Base-by-base conservation (phyloP, 345 rosid species). In the Raphanus sativus region DNA sequence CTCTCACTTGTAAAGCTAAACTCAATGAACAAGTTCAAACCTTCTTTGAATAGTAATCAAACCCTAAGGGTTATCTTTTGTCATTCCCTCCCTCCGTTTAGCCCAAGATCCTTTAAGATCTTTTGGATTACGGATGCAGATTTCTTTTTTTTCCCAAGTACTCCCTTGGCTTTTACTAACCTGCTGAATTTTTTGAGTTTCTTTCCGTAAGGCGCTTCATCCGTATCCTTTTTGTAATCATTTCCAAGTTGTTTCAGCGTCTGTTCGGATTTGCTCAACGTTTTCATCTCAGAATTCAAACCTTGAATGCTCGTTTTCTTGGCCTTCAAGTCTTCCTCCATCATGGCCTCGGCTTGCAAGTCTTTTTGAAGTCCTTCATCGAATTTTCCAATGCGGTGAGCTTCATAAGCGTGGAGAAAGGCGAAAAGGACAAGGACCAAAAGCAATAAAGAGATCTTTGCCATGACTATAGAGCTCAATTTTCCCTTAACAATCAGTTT, bases 401-500 rank as follows among this genome's bases (percentile, higher is more conserved):
- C 77, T 67, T 78, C 81, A 36, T 67, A 34, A 45, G 40, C 74
- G 4, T 78, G 58, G 59, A 78, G 74, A 50, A 64, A 66, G 45
- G 58, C 60, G 4, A 78, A 12, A 48, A 78, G 70, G 25, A 32
- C 58, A 16, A 73, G 50, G 1, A 24, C 29, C 17, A 79, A 61
- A 54, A 79, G 34, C 70, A 73, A 67, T 54, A 62, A 73, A 59
- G 78, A 73, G 82, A 79, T 73, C 60, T 79, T 79, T 67, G 82
- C 70, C 82, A 79, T 79, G 34, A 13, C 32, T 52, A 52, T 73
- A 34, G 0, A 61, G 59, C 69, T 67, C 48, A 17, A 9, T 61
- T 73, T 73, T 61, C 78, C 82, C 65, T 73, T 79, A 79, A 79
- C 74, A 67, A 68, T 34, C 69, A 73, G 38, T 78, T 62, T 78